Base-by-base conservation (phyloP, 192 early-diverging fungal genomes). In the Lunasporangiospora selenospora region DNA sequence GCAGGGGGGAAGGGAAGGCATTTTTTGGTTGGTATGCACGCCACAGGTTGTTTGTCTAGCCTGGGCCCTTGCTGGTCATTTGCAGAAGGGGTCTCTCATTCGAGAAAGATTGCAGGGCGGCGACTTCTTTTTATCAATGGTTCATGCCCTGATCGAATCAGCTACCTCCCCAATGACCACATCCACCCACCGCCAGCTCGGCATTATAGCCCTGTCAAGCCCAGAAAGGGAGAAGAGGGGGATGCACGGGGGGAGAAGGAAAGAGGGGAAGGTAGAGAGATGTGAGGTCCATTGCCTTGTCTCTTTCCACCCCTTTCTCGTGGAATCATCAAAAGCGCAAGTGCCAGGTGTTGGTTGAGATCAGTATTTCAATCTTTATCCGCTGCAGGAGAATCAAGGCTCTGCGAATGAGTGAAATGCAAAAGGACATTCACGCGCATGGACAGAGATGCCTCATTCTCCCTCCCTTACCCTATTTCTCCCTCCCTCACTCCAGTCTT, bases 261-360 rank as follows among this genome's bases (percentile, higher is more conserved):
- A n/a, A n/a, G n/a, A n/a, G n/a, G n/a, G n/a, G n/a, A 16, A 31
- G 13, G 52, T 11, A 15, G 18, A 30, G 26, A n/a, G 9, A 30
- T 30, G 42, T 32, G 53, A 11, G 19, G 15, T 29, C 30, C 26
- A n/a, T 49, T 47, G 0, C 26, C 18, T 41, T 18, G 31, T 32
- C 31, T 32, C 49, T 29, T 18, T 42, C 15, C 23, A 33, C 31
- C 12, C 34, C 15, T 16, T 30, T 13, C 24, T 27, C 13, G n/a
- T 26, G 10, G 16, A 19, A 23, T 7, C 18, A 4, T 7, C 23
- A 19, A 32, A 46, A n/a, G n/a, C n/a, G n/a, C n/a, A 54, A 31
- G 65, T 45, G 43, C 57, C 39, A 61, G 50, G 58, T 70, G 58
- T 70, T 70, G 58, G 58, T 70, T 61, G 27, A 70, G 52, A 70